phyloP scores from a whole-genome alignment of 805 yeast species.

The Lachancea cidri region DNA sequence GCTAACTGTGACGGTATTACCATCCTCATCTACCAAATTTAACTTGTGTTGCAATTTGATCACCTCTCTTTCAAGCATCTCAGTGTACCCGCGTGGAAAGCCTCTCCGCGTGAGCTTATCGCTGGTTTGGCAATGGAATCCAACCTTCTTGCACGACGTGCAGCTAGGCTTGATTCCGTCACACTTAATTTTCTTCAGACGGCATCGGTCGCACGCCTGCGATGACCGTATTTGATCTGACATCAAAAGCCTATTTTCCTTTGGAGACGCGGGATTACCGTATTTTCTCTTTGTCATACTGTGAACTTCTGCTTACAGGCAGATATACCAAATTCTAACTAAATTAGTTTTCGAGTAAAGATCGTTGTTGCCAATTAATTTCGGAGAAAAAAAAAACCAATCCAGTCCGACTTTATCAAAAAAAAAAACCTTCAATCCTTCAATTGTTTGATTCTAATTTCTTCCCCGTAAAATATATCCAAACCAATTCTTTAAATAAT shows the following conservation, averaged over 20 bases:
- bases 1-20: background rate
- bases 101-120: conserved; percentile 73
- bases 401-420: no score
- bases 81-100: conserved; percentile 78
- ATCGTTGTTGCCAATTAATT: no score
- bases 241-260: conserved; percentile 21
- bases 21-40: conserved; percentile 2
- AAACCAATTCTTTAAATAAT: no score
- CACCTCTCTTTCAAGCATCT: conserved; percentile 60
- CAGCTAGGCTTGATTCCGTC: conserved; percentile 67
- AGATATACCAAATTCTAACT: no score
- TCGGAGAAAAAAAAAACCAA: no score
- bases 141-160: conserved; percentile 58
- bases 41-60: conserved; percentile 48
- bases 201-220: conserved; percentile 79
- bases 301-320: no score
- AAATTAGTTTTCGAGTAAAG: no score
- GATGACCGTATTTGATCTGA: conserved; percentile 44
- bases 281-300: conserved; percentile 16
- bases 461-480: no score
- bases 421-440: no score
- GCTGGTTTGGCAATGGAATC: conserved; percentile 63
- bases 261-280: conserved; percentile 18
- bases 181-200: conserved; percentile 72
- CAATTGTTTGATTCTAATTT: no score